Evolutionary conservation across 2,329 filamentous ascomycete genomes (phyloP).

Genomic region (Clonostachys rhizophaga): DNA sequence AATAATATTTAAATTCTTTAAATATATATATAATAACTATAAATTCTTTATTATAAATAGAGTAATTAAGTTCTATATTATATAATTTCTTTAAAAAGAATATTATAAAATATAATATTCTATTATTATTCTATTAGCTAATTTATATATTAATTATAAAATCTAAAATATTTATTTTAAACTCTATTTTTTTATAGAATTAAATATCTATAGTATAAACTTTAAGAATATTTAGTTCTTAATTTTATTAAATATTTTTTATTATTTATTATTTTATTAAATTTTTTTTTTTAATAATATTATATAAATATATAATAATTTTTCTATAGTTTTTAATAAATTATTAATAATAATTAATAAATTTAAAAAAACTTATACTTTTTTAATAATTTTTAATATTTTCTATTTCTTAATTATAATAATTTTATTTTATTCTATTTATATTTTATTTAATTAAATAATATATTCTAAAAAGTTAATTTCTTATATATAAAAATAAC

Average conservation of each 20-base stretch:
- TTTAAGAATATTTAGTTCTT: neutral
- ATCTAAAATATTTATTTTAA: neutral
- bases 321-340: neutral
- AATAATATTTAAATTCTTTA: neutral
- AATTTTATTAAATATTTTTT: neutral
- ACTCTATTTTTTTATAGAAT: neutral
- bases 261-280: neutral
- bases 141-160: neutral
- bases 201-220: neutral
- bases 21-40: neutral
- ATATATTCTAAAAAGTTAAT: neutral
- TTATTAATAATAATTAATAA: neutral
- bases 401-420: neutral
- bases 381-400: neutral
- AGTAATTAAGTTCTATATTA: neutral
- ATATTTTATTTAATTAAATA: neutral
- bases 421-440: neutral
- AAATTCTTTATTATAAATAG: neutral
- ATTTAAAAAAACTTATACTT: neutral
- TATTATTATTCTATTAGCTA: neutral
- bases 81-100: neutral
- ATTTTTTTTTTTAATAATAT: neutral
- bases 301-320: neutral
- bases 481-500: neutral
- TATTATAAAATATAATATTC: neutral